Evolutionary conservation across 495 filamentous ascomycete genomes (phyloP), one percentile per base, ranked within the genome.

Genomic region (Penicillium waksmanii): DNA sequence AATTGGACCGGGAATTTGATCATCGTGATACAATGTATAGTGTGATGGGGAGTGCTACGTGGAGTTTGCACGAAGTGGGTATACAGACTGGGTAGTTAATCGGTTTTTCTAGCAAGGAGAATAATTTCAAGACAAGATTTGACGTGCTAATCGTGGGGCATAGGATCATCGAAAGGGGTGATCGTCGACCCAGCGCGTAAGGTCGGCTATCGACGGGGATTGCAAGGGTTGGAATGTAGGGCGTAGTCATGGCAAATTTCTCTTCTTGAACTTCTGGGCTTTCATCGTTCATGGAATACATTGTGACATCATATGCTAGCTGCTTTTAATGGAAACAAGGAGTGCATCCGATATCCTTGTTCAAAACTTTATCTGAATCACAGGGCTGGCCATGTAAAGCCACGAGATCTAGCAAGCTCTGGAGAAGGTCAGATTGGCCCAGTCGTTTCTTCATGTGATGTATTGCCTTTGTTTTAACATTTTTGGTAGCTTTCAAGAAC

Each of bases 121-220:
- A 18, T 33, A 31, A 58, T 36, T 40, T 27, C 19, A 49, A 44
- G 7, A 34, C 42, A 21, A 55, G 35, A 17, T 11, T 59, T 66
- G 63, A 62, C 55, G 63, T 62, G 63, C 63, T 66, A 31, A 52
- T 17, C 34, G 44, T 66, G 62, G 63, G 63, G 55, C 55, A 56
- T 66, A 27, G 47, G 53, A 36, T 56, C 59, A 66, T 59, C 42
- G 17, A 13, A 62, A 55, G 56, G 55, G 34, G 38, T 33, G 17
- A 21, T 35, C 27, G 27, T 55, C 51, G 36, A 48, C 19, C 51
- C 51, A 18, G 19, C 35, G 34, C 13, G 19, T 23, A 25, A 18
- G 55, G 4, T 25, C 62, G 62, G 57, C 36, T 57, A 61, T 23
- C 57, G n/a, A 54, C 57, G 57, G 58, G 25, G 50, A 23, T 43